Conservation (phyloP, 148 eudicot species). For the Chenopodium berlandieri region DNA sequence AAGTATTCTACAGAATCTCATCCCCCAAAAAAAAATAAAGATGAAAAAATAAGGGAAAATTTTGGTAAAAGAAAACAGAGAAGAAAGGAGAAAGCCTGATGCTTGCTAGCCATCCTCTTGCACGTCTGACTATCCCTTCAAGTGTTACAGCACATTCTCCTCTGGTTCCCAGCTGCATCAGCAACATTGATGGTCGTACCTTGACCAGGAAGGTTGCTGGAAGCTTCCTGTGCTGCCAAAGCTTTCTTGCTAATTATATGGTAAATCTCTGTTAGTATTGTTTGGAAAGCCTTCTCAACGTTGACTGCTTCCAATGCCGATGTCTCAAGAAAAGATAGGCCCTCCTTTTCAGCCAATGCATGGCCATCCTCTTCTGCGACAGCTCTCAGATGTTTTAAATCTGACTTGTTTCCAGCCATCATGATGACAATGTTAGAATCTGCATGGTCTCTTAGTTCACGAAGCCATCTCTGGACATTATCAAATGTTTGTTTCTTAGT, state of each 20-base stretch:
- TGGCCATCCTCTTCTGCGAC: slow-evolving; percentile 54
- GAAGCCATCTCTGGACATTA: slow-evolving; percentile 61
- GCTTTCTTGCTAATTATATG: slow-evolving; percentile 67
- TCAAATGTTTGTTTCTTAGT: slow-evolving; percentile 64
- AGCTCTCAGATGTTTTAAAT: slow-evolving; percentile 57
- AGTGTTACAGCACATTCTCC: slow-evolving; percentile 61
- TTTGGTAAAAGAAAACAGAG: slow-evolving; percentile 15
- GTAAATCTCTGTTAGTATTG: slow-evolving; percentile 52
- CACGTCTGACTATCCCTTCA: slow-evolving; percentile 20
- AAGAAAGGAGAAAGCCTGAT: slow-evolving; percentile 25
- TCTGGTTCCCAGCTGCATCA: slow-evolving; percentile 45
- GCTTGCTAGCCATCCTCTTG: slow-evolving; percentile 26
- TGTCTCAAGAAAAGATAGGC: slow-evolving; percentile 60
- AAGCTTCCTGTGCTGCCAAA: slow-evolving; percentile 54
- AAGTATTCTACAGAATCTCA: slow-evolving; percentile 34
- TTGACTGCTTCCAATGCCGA: slow-evolving; percentile 59
- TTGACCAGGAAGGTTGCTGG: slow-evolving; percentile 56
- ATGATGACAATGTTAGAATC: slow-evolving; percentile 65
- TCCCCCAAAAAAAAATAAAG: slow-evolving; percentile 25
- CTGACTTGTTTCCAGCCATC: slow-evolving; percentile 67
- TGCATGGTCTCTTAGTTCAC: slow-evolving; percentile 60
- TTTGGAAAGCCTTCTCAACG: slow-evolving; percentile 60
- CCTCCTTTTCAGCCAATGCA: slow-evolving; percentile 62
- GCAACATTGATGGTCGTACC: slow-evolving; percentile 63
- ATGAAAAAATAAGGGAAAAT: slow-evolving; percentile 16